A percentile compares a stretch with the other conserved stretches of the same genome.
phyloP scores from a whole-genome alignment of 169 alveolate species.

The Eimeria falciformis region DNA sequence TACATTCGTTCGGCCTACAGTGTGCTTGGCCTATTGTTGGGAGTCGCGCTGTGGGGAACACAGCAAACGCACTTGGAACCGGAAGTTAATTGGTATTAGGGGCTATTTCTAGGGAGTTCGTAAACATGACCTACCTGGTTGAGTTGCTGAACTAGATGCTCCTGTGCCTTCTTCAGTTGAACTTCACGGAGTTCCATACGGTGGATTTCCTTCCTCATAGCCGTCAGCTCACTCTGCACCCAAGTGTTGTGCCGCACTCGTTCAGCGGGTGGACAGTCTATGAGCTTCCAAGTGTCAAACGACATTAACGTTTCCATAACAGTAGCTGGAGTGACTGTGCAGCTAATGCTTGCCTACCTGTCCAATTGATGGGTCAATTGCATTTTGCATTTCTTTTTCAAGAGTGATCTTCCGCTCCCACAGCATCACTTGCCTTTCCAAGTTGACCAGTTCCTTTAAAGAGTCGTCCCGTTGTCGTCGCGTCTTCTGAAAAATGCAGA shows the following conservation, averaged over 20 bases:
- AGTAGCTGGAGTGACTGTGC: neutral
- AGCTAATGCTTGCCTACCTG: conserved; percentile 74
- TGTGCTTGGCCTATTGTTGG: too few species aligned
- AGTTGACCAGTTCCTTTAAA: conserved; percentile 87
- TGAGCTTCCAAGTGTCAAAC: too few species aligned
- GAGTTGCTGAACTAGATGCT: conserved; percentile 90
- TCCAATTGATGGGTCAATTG: conserved; percentile 94
- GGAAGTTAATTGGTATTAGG: too few species aligned
- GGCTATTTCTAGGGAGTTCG: too few species aligned
- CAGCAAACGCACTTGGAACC: too few species aligned
- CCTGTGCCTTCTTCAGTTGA: conserved; percentile 90
- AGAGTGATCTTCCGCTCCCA: conserved; percentile 95
- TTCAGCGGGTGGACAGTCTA: too few species aligned
- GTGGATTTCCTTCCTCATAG: conserved; percentile 92
- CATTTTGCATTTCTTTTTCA: conserved; percentile 94
- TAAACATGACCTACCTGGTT: conserved; percentile 82
- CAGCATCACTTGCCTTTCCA: conserved; percentile 90
- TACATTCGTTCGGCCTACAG: too few species aligned
- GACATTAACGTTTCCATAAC: too few species aligned
- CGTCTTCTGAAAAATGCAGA: conserved; percentile 82
- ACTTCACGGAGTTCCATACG: conserved; percentile 92
- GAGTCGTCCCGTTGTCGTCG: conserved; percentile 87
- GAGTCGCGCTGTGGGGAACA: too few species aligned
- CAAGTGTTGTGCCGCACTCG: too few species aligned
- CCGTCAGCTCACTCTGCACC: conserved; percentile 86